Evolutionary conservation across 148 eudicot genomes (phyloP).

Genomic region (Nepenthes gracilis): DNA sequence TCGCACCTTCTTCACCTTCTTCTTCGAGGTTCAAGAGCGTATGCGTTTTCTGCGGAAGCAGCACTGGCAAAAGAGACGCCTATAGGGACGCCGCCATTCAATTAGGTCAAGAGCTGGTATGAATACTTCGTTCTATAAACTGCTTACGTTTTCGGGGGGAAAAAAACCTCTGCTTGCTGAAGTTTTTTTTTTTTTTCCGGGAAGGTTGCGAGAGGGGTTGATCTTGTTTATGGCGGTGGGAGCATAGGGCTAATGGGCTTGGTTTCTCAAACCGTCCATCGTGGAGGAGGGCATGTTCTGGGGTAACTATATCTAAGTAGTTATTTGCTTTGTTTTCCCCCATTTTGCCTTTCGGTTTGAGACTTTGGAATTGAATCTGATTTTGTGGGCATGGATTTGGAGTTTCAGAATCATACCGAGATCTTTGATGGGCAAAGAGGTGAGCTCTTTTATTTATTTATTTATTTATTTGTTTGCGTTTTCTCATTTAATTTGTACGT

Average conservation of each 20-base stretch:
- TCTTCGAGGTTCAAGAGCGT: constrained; percentile 5
- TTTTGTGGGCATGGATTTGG: too few relatives aligned
- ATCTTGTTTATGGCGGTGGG: constrained; percentile 4
- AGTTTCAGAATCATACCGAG: constrained; percentile 1
- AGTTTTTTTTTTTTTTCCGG: background rate
- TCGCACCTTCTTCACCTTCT: background rate
- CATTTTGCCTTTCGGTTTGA: background rate
- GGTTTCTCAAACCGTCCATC: constrained; percentile 1
- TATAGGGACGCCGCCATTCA: constrained; percentile 1
- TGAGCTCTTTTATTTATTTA: constrained; percentile 1
- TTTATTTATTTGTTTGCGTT: too few relatives aligned
- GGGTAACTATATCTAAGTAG: background rate
- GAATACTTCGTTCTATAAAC: background rate
- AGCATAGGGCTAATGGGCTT: constrained; percentile 4
- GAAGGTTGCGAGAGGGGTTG: constrained; percentile 1
- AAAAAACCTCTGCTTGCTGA: background rate
- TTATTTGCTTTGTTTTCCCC: background rate
- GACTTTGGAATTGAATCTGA: background rate
- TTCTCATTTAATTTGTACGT: too few relatives aligned
- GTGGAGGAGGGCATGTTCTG: background rate
- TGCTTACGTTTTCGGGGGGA: background rate
- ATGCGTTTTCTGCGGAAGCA: constrained; percentile 3
- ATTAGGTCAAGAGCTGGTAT: constrained; percentile 2
- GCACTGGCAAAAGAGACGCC: constrained; percentile 1
- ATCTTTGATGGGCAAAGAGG: constrained; percentile 20